These are phyloP conservation scores for Aspergillus hancockii DNA, from an alignment of 495 filamentous ascomycete genomes.

Conservation along the genomic window DNA sequence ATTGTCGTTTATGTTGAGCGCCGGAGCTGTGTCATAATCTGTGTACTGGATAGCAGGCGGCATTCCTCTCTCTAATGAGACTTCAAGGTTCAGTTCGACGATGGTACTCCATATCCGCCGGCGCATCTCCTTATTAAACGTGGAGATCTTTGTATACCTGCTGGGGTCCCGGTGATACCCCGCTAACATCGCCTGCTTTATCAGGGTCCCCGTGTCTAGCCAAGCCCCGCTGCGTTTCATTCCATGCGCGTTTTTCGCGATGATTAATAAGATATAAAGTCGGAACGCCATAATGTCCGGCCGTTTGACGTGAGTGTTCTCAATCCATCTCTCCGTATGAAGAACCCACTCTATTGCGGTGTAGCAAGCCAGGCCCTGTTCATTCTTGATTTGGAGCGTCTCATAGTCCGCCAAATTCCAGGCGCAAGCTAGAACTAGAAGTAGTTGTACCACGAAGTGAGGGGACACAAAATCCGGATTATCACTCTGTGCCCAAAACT, in stretches of 20 bases:
- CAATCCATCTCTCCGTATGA: slow-evolving; percentile 63
- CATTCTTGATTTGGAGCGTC: slow-evolving; percentile 51
- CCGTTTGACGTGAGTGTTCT: slow-evolving; percentile 54
- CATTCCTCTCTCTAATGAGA: slow-evolving; percentile 60
- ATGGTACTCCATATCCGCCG: slow-evolving; percentile 69
- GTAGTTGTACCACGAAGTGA: slow-evolving; percentile 58
- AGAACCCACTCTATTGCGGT: slow-evolving; percentile 62
- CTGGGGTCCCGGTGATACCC: slow-evolving; percentile 58
- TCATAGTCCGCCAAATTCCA: slow-evolving; percentile 40
- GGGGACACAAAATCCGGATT: slow-evolving; percentile 32
- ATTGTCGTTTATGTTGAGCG: slow-evolving; percentile 52
- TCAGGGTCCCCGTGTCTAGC: slow-evolving; percentile 57
- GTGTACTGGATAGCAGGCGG: slow-evolving; percentile 53
- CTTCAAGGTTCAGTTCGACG: slow-evolving; percentile 60
- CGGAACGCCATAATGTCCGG: slow-evolving; percentile 58
- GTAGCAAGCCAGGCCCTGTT: slow-evolving; percentile 44
- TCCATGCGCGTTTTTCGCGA: slow-evolving; percentile 56
- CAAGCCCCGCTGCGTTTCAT: slow-evolving; percentile 59
- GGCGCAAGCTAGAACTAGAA: slow-evolving; percentile 66
- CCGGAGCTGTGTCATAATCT: slow-evolving; percentile 59
- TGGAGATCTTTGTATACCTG: slow-evolving; percentile 52
- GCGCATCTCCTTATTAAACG: slow-evolving; percentile 64
- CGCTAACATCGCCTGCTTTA: slow-evolving; percentile 58
- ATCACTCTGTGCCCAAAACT: slow-evolving; percentile 44
- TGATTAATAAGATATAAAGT: slow-evolving; percentile 58